Evolutionary conservation across 257 asterid species (phyloP), one percentile per base, ranked within the genome.

Genomic region (Nemophila menziesii): DNA sequence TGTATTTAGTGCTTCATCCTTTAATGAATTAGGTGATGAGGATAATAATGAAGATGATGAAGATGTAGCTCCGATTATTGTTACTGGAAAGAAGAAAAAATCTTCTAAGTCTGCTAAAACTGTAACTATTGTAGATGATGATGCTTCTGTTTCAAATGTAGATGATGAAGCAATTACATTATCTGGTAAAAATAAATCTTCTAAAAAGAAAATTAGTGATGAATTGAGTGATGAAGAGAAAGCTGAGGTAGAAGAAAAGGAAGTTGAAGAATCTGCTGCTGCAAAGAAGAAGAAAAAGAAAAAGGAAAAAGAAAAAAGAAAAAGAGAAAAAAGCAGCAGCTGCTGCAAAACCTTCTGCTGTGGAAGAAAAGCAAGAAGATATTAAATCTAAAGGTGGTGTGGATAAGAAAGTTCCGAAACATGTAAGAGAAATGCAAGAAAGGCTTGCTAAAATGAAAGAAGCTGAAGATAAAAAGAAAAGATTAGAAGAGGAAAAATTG

Each of bases 361-460:
- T 42, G 16, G 98, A 78, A 57, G 96, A 80, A 46, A 80, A 76
- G 54, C 76, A 53, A 29, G 89, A 72, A 55, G 93, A 68, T 29
- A 22, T 54, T 21, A 86, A 81, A 41, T 39, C 48, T 5, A 76
- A 42, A 54, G 70, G 44, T 47, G 78, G 73, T 61, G 54, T 47
- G 33, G 90, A 70, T 57, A 79, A 79, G 69, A 85, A 85, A 66
- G 70, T 79, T 21, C 82, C 92, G 0, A 79, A 77, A 58, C 83
- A 72, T 52, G 96, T 90, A 20, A 71, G 80, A 63, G 90, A 82
- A 74, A 82, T 90, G 93, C 99, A 82, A 59, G 96, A 85, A 75
- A 70, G 54, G 54, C 82, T 82, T 59, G 80, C 87, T 38, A 90
- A 49, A 61, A 40, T 41, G 11, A 77, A 51, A 71, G 99, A 82